Evolutionary conservation across 768 basidiomycete species (phyloP), one percentile per base, ranked within the genome.

Genomic region (Polyporus arcularius): DNA sequence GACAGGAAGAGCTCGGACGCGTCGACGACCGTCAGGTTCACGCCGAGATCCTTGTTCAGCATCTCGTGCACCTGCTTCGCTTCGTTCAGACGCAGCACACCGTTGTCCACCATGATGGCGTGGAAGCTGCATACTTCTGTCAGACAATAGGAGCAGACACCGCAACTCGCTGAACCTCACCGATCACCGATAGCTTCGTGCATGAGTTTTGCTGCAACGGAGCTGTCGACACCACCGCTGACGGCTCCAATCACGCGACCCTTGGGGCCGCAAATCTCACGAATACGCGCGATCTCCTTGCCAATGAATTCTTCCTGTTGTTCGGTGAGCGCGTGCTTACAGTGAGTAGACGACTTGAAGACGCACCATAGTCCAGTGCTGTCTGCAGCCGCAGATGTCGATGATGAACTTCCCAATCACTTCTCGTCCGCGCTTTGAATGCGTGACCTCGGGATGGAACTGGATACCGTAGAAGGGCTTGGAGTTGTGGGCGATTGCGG

Each of bases 21-120:
- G 72, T 98, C 96, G 32, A 98, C 87, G 56, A 98, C 92, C 5
- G 94, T 95, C 61, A 99, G 83, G 77, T 96, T 98, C 66, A 99
- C 94, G 48, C 96, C 96, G 57, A 99, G 87, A 70, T 98, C 85
- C 70, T 85, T 85, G 75, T 89, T 92, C 53, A 99, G 83, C 95
- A 96, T 98, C 67, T 89, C 85, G 74, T 96, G 74, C 15, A 99
- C 97, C 73, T 97, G 94, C 55, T 83, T 71, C 10, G 88, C 95
- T 73, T 99, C 97, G 70, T 98, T 89, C 65, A 90, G 75, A 54
- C 97, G 91, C 11, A 99, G 82, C 31, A 98, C 96, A 58, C 97
- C 97, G 70, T 99, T 99, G 76, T 98, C 96, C 46, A 98, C 97
- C 95, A 98, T 96, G 77, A 98, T 97, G 10, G 96, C 97, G 70